Conservation (phyloP, 805 yeast species). For the Danielozyma ontarioensis region DNA sequence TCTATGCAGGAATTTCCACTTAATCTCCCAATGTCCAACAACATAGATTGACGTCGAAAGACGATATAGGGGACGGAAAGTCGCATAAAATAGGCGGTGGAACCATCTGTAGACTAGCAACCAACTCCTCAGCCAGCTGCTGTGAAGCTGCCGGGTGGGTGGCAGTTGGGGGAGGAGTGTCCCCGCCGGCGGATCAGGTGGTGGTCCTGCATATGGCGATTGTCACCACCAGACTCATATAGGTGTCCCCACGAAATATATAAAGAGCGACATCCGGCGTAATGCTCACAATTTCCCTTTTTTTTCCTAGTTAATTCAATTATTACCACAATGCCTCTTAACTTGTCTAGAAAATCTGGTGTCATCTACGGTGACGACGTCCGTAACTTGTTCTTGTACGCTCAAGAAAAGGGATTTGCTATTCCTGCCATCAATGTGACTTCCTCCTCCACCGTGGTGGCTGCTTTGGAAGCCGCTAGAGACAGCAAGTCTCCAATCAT, state of each 20-base stretch:
- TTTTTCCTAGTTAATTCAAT: background rate
- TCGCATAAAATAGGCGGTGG: too few relatives aligned
- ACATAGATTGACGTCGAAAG: too few relatives aligned
- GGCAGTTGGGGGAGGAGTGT: too few relatives aligned
- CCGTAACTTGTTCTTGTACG: slow-evolving; percentile 77
- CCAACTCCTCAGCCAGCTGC: too few relatives aligned
- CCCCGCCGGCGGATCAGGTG: background rate
- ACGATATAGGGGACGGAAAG: too few relatives aligned
- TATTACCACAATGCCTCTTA: slow-evolving; percentile 49
- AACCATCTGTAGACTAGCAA: too few relatives aligned
- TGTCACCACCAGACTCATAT: background rate
- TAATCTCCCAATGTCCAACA: too few relatives aligned
- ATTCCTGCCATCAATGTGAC: slow-evolving; percentile 99
- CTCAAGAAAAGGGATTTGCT: slow-evolving; percentile 89
- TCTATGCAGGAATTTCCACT: background rate
- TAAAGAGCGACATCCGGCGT: slow-evolving; percentile 3
- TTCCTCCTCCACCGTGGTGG: slow-evolving; percentile 85
- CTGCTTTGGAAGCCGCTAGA: slow-evolving; percentile 47
- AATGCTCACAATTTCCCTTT: background rate
- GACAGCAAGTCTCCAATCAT: slow-evolving; percentile 79
- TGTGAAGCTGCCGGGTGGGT: too few relatives aligned
- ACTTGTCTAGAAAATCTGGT: slow-evolving; percentile 88
- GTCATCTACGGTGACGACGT: slow-evolving; percentile 99
- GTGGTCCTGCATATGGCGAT: background rate
- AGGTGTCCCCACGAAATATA: slow-evolving; percentile 3